Conservation (phyloP, 768 basidiomycete genomes). For the Daedaleopsis nitida region DNA sequence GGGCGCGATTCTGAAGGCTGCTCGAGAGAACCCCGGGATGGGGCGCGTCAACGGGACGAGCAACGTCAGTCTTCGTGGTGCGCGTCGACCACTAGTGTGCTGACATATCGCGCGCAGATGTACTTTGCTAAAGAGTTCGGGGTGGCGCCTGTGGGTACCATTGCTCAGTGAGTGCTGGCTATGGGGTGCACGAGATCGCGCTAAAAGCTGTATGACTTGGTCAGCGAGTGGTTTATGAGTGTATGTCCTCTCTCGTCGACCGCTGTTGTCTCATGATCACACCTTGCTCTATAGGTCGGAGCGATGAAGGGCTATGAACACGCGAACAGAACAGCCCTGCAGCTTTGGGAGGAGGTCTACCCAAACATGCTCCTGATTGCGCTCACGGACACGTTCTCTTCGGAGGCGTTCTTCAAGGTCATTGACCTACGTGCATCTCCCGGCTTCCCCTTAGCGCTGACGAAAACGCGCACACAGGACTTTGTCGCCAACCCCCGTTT, state of each 20-base stretch:
- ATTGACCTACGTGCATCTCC: background rate
- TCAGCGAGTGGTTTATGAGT: conserved; percentile 93
- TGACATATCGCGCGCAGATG: conserved; percentile 48
- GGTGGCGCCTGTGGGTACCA: conserved; percentile 72
- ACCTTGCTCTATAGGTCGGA: conserved; percentile 55
- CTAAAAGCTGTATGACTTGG: conserved; percentile 6
- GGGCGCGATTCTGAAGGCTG: conserved; percentile 65
- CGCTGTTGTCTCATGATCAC: background rate
- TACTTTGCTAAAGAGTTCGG: conserved; percentile 81
- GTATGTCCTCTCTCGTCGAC: conserved; percentile 36
- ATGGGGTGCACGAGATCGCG: too few species aligned
- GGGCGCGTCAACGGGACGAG: conserved; percentile 83
- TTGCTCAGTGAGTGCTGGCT: conserved; percentile 69
- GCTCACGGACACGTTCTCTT: conserved; percentile 95
- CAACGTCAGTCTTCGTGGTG: conserved; percentile 58
- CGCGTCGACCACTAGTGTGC: conserved; percentile 3
- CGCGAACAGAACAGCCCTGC: conserved; percentile 72
- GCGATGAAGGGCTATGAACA: conserved; percentile 82
- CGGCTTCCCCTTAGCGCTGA: background rate
- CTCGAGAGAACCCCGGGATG: conserved; percentile 44
- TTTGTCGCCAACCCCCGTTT: conserved; percentile 56
- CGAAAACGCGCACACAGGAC: conserved; percentile 47
- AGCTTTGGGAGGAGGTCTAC: conserved; percentile 85
- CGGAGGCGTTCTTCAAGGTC: conserved; percentile 80
- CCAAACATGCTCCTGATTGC: conserved; percentile 63